Conservation (phyloP, 331 rosid genomes). For the Quercus phellos region DNA sequence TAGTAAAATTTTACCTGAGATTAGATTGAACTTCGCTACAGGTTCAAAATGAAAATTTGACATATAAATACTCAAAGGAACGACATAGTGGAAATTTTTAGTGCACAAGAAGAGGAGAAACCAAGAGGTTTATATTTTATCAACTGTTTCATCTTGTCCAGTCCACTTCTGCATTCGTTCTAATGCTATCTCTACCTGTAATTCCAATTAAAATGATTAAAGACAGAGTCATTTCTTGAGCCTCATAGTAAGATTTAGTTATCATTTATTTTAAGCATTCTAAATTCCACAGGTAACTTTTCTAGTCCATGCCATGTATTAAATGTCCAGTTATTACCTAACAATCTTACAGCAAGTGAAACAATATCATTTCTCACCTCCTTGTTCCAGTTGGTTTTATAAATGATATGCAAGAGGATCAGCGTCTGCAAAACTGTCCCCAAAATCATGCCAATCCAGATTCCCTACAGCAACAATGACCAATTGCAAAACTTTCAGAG, state of each 20-base stretch:
- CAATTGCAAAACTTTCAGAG: constrained; percentile 1
- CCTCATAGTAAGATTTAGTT: neutral
- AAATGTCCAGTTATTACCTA: neutral
- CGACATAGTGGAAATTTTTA: neutral
- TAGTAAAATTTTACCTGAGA: neutral
- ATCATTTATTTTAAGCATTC: neutral
- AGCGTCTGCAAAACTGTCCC: constrained; percentile 79
- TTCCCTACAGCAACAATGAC: constrained; percentile 49
- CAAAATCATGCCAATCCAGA: constrained; percentile 87
- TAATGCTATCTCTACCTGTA: constrained; percentile 74
- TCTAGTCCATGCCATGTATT: neutral
- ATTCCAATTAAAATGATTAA: neutral
- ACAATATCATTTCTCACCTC: constrained; percentile 43
- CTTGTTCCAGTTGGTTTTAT: constrained; percentile 70
- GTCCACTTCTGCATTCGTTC: constrained; percentile 61
- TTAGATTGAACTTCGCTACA: neutral
- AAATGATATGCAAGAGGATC: constrained; percentile 52
- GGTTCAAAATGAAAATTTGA: neutral
- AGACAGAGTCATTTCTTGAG: neutral
- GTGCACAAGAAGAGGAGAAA: neutral
- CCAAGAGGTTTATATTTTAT: neutral
- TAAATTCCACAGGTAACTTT: neutral
- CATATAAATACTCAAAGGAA: neutral
- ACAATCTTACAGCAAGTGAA: neutral
- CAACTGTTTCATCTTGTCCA: constrained; percentile 36